Conservation (phyloP, 2,329 filamentous ascomycete species). For the Fusarium sp. region DNA sequence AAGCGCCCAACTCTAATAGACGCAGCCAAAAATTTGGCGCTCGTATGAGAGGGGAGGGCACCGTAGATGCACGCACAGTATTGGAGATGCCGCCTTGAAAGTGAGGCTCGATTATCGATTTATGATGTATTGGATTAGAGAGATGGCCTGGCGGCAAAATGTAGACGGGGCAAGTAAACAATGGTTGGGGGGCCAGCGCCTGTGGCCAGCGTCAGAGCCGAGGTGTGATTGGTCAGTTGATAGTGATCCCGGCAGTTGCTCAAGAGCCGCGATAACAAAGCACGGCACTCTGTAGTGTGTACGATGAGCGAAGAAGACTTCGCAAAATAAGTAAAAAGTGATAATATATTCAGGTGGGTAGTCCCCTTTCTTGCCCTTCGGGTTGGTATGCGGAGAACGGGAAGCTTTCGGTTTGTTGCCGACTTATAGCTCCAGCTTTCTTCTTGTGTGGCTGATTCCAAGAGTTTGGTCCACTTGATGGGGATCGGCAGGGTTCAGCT, state of each 20-base stretch:
- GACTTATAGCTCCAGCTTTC: conserved; percentile 21
- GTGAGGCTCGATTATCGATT: conserved; percentile 23
- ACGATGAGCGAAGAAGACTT: background rate
- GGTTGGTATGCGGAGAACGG: conserved; percentile 12
- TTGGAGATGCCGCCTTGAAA: conserved; percentile 27
- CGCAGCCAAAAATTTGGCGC: conserved; percentile 9
- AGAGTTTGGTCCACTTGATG: conserved; percentile 23
- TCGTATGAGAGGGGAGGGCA: background rate
- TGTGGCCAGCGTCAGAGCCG: conserved; percentile 15
- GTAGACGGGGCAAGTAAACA: conserved; percentile 18
- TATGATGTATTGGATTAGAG: conserved; percentile 12
- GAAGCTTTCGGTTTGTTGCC: conserved; percentile 8
- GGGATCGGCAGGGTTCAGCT: conserved; percentile 33
- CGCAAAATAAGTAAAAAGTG: no score
- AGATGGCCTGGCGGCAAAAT: conserved; percentile 15
- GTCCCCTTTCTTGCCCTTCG: background rate
- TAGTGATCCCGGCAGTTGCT: conserved; percentile 14
- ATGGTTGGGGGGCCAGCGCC: conserved; percentile 39
- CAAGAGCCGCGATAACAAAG: background rate
- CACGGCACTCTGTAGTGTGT: background rate
- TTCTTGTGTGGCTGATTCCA: conserved; percentile 21
- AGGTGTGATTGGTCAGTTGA: conserved; percentile 22
- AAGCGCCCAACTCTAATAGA: conserved; percentile 33
- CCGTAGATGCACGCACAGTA: background rate
- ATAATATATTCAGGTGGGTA: background rate